A percentile compares a stretch with the other conserved stretches of the same genome.
phyloP scores from a whole-genome alignment of 495 filamentous ascomycete genomes.

The Lepraria neglecta region DNA sequence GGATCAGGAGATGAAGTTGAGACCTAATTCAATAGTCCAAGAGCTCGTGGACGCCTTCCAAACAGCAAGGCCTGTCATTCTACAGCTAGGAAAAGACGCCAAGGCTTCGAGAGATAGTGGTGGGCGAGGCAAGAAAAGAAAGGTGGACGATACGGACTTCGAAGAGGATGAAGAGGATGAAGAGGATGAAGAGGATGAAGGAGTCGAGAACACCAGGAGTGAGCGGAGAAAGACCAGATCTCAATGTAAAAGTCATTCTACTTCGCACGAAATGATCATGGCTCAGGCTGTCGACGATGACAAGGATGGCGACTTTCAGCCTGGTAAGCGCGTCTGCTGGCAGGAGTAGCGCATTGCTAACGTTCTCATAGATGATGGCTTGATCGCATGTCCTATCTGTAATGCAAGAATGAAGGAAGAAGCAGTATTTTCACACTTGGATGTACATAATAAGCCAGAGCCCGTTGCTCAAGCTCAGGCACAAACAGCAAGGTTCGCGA shows the following conservation, averaged over 20 bases:
- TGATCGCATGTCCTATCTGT: constrained; percentile 81
- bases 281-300: constrained; percentile 36
- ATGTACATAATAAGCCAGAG: constrained; percentile 37
- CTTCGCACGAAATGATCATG: constrained; percentile 17
- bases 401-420: constrained; percentile 64
- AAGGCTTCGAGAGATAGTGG: constrained; percentile 24
- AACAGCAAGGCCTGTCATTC: constrained; percentile 52
- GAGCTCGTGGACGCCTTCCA: constrained; percentile 79
- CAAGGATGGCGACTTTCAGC: constrained; percentile 13
- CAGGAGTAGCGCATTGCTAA: background rate
- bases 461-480: background rate
- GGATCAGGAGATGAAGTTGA: constrained; percentile 76
- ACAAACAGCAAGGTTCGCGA: constrained; percentile 9
- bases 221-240: constrained; percentile 41
- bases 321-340: background rate
- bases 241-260: constrained; percentile 26
- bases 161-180: constrained; percentile 34
- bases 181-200: constrained; percentile 31
- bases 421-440: constrained; percentile 72
- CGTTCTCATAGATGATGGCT: constrained; percentile 54
- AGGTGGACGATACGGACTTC: constrained; percentile 44
- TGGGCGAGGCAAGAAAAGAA: constrained; percentile 43
- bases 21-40: constrained; percentile 75
- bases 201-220: constrained; percentile 9
- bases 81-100: constrained; percentile 52